These are phyloP conservation scores for Alternaria metachromatica DNA, from an alignment of 2,329 filamentous ascomycete genomes.

Conservation along the genomic window DNA sequence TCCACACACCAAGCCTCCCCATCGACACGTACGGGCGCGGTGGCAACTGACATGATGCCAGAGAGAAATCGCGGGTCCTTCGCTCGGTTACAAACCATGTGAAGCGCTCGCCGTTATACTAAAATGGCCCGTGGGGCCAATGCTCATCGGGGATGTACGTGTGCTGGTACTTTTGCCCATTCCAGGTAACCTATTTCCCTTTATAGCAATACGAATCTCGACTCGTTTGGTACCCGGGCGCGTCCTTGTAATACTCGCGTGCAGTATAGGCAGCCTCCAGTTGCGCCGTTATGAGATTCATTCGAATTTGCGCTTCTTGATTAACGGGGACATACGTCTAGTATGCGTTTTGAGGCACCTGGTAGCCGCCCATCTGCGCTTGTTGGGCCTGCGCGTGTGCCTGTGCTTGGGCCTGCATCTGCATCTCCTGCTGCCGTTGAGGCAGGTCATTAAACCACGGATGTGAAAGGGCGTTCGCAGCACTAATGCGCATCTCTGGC, in stretches of 20 bases:
- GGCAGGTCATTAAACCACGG: slow-evolving; percentile 87
- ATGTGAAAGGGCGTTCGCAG: slow-evolving; percentile 83
- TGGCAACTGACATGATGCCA: neutral
- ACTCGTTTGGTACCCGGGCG: neutral
- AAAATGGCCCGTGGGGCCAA: neutral
- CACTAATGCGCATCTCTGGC: slow-evolving; percentile 83
- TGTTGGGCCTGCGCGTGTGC: slow-evolving; percentile 47
- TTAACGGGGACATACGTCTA: slow-evolving; percentile 21
- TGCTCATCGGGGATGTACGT: neutral
- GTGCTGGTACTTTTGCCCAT: neutral
- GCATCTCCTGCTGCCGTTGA: slow-evolving; percentile 54
- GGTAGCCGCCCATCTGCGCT: slow-evolving; percentile 48
- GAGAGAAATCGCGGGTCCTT: no score
- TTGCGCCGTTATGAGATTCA: neutral
- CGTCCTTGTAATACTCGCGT: neutral
- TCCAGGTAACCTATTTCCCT: neutral
- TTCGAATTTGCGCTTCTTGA: neutral
- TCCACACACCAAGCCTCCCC: neutral
- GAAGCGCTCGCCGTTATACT: neutral
- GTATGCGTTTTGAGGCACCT: slow-evolving; percentile 49
- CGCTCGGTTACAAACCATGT: neutral
- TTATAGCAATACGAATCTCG: neutral
- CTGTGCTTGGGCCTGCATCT: slow-evolving; percentile 39
- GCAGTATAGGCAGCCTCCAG: neutral
- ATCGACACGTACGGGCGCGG: neutral